These are phyloP conservation scores for Globisporangium solare DNA, from an alignment of 352 stramenopile genomes.

Conservation along the genomic window DNA sequence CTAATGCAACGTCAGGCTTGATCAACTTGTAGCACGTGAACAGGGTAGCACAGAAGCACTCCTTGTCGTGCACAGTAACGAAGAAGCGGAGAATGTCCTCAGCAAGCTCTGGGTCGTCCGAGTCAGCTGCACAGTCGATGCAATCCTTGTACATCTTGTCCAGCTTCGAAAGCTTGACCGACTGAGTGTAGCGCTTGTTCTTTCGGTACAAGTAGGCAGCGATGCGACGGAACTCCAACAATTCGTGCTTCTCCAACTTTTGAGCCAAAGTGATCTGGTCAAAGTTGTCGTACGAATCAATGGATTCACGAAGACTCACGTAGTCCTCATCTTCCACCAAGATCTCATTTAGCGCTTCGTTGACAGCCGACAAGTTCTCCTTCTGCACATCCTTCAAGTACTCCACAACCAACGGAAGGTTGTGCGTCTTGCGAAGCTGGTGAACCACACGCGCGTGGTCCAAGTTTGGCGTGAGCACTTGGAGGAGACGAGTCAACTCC, in stretches of 20 bases:
- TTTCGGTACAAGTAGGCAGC: conserved; percentile 99
- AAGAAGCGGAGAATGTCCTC: conserved; percentile 99
- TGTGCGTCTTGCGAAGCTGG: conserved; percentile 96
- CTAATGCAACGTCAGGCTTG: conserved; percentile 97
- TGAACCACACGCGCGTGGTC: conserved; percentile 99
- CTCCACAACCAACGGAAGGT: conserved; percentile 94
- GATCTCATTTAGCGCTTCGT: conserved; percentile 98
- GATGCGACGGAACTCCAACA: conserved; percentile 99
- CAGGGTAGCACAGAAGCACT: conserved; percentile 98
- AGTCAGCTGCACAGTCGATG: conserved; percentile 98
- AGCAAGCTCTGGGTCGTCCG: conserved; percentile 93
- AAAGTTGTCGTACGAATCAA: conserved; percentile 99
- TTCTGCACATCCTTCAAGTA: conserved; percentile 99
- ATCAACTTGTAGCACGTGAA: conserved; percentile 99
- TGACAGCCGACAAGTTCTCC: conserved; percentile 97
- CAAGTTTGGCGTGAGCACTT: conserved; percentile 97
- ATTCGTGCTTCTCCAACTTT: conserved; percentile 98
- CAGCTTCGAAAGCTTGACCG: conserved; percentile 98
- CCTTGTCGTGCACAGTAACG: conserved; percentile 98
- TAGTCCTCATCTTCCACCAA: conserved; percentile 98
- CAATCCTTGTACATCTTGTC: conserved; percentile 99
- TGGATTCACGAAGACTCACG: conserved; percentile 93
- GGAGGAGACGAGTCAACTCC: conserved; percentile 95
- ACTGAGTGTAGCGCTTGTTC: conserved; percentile 98
- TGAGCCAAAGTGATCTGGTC: conserved; percentile 98